Percentiles rank a stretch among this genome's conserved stretches.
These are phyloP conservation scores for Cryptosporidium andersoni DNA, from an alignment of 169 alveolate genomes.

Conservation along the genomic window DNA sequence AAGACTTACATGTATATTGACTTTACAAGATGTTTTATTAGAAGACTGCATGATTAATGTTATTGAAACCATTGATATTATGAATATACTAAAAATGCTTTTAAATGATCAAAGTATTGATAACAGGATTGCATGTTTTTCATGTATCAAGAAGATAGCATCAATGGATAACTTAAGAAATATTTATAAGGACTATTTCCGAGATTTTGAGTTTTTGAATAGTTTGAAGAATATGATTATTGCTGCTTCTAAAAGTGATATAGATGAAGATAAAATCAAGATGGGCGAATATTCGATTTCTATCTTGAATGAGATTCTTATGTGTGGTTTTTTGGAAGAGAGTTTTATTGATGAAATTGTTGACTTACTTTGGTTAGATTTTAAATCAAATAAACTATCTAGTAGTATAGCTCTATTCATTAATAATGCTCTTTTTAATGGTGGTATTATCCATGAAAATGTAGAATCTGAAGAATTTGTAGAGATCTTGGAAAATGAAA, in stretches of 20 bases:
- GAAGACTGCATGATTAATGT: conserved; percentile 5
- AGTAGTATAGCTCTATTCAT: conserved; percentile 29
- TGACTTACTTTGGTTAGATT: conserved; percentile 28
- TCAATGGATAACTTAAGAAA: conserved; percentile 4
- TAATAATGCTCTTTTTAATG: conserved; percentile 51
- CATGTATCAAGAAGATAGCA: neutral
- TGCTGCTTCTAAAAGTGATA: conserved; percentile 23
- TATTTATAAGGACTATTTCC: neutral
- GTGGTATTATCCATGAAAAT: conserved; percentile 63
- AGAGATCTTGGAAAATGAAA: conserved; percentile 14
- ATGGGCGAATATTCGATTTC: conserved; percentile 33
- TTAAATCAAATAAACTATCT: neutral
- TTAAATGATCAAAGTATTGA: conserved; percentile 10
- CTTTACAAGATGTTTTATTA: conserved; percentile 14
- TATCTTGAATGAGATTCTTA: conserved; percentile 2
- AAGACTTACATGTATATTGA: conserved; percentile 13
- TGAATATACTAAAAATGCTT: conserved; percentile 8
- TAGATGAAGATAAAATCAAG: neutral
- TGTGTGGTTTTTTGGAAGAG: conserved; percentile 21
- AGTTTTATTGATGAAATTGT: conserved; percentile 56
- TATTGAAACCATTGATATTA: conserved; percentile 6
- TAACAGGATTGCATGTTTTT: conserved; percentile 10
- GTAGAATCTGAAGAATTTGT: conserved; percentile 49
- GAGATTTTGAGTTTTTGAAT: neutral
- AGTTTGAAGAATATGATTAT: conserved; percentile 14